Evolutionary conservation across 495 filamentous ascomycete species (phyloP).

Genomic region (Penicillium turbatum): DNA sequence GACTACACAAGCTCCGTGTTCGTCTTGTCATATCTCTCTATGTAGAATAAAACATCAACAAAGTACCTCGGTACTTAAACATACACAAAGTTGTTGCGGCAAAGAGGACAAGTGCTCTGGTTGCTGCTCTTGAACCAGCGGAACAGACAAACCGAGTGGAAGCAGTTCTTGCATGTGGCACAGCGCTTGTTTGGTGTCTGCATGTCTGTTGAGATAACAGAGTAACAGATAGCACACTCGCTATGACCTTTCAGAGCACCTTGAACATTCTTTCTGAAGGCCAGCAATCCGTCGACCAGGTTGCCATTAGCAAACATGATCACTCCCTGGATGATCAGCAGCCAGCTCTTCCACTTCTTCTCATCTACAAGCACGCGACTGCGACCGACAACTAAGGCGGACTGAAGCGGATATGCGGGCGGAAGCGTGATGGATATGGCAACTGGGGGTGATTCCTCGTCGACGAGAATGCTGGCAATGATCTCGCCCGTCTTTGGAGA

Average conservation of each 20-base stretch:
- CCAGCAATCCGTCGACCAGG: slow-evolving; percentile 76
- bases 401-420: slow-evolving; percentile 70
- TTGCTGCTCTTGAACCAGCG: slow-evolving; percentile 96
- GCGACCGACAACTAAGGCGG: slow-evolving; percentile 68
- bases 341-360: slow-evolving; percentile 83
- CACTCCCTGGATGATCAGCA: slow-evolving; percentile 80
- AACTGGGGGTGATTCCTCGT: slow-evolving; percentile 79
- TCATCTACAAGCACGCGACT: slow-evolving; percentile 84
- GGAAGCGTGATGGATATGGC: slow-evolving; percentile 75
- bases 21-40: slow-evolving; percentile 15
- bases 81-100: slow-evolving; percentile 78
- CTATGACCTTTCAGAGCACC: slow-evolving; percentile 87
- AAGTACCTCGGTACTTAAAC: slow-evolving; percentile 20
- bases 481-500: slow-evolving; percentile 66
- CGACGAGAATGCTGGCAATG: slow-evolving; percentile 75
- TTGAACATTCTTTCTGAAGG: slow-evolving; percentile 78
- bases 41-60: slow-evolving; percentile 14
- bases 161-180: slow-evolving; percentile 88
- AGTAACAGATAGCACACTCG: slow-evolving; percentile 97
- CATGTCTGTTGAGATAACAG: slow-evolving; percentile 80
- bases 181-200: slow-evolving; percentile 87
- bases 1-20: not conserved
- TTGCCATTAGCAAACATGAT: slow-evolving; percentile 86
- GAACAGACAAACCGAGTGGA: slow-evolving; percentile 84
- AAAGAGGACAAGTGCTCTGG: slow-evolving; percentile 83